Evolutionary conservation across 208 protist species (phyloP).

Genomic region (Crithidia bombi): DNA sequence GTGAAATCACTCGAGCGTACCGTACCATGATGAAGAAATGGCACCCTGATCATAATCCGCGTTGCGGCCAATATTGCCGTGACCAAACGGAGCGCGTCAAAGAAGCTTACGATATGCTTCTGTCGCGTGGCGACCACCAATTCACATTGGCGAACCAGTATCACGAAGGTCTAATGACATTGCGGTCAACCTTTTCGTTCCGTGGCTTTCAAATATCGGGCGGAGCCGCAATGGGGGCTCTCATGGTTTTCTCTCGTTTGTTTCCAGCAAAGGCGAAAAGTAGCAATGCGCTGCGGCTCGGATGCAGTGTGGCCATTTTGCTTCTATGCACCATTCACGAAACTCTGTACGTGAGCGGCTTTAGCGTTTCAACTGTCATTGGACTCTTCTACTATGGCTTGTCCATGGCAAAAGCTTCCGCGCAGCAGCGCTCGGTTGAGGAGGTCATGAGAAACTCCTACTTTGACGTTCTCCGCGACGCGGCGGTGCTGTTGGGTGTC

Average conservation of each 20-base stretch:
- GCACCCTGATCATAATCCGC: conserved; percentile 86
- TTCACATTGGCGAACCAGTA: conserved; percentile 71
- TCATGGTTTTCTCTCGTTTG: conserved; percentile 34
- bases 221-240: conserved; percentile 63
- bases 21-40: conserved; percentile 71
- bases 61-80: conserved; percentile 71
- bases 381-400: conserved; percentile 67
- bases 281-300: conserved; percentile 27
- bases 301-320: conserved; percentile 53
- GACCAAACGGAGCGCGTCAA: conserved; percentile 66
- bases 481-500: conserved; percentile 39
- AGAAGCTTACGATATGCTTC: conserved; percentile 79
- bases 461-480: conserved; percentile 65
- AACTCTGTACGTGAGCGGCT: conserved; percentile 56
- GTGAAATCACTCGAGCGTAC: conserved; percentile 80
- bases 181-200: conserved; percentile 80
- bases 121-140: conserved; percentile 61
- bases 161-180: conserved; percentile 55
- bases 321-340: conserved; percentile 71
- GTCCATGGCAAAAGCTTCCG: conserved; percentile 47
- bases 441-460: conserved; percentile 57
- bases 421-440: conserved; percentile 40
- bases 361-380: conserved; percentile 60
- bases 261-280: conserved; percentile 13
- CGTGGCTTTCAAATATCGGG: conserved; percentile 74